These are phyloP conservation scores for Trichoderma sp. DNA, from an alignment of 2,329 filamentous ascomycete species.

Conservation along the genomic window DNA sequence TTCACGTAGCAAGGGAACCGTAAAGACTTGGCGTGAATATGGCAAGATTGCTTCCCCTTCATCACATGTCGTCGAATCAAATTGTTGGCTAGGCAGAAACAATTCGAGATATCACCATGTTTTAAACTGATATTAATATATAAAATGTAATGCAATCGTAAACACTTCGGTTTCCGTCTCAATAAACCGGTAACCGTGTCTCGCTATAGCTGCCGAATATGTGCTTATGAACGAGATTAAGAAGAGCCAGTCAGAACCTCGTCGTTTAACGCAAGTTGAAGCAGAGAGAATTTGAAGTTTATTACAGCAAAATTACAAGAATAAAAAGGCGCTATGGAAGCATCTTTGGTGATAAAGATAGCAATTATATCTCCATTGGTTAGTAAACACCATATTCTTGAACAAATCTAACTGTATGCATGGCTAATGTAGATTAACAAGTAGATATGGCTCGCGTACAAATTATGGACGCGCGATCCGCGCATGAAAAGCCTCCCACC, in stretches of 20 bases:
- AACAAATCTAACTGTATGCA: background rate
- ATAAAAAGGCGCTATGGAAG: background rate
- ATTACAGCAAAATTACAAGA: rapidly evolving
- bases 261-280: background rate
- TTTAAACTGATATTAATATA: background rate
- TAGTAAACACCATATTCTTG: background rate
- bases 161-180: background rate
- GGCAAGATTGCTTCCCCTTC: background rate
- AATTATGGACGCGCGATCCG: background rate
- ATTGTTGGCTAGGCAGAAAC: background rate
- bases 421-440: background rate
- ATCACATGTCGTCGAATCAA: too few relatives aligned
- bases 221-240: background rate
- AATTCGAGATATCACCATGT: background rate
- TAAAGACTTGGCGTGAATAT: background rate
- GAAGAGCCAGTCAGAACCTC: background rate
- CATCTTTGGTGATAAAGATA: background rate
- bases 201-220: background rate
- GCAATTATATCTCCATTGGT: background rate
- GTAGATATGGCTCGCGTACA: background rate
- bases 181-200: background rate
- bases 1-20: background rate
- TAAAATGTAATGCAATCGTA: background rate
- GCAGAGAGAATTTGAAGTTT: background rate
- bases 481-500: constrained; percentile 11